These are phyloP conservation scores for Akanthomyces uredinophilus DNA, from an alignment of 2,329 filamentous ascomycete species.

Conservation along the genomic window DNA sequence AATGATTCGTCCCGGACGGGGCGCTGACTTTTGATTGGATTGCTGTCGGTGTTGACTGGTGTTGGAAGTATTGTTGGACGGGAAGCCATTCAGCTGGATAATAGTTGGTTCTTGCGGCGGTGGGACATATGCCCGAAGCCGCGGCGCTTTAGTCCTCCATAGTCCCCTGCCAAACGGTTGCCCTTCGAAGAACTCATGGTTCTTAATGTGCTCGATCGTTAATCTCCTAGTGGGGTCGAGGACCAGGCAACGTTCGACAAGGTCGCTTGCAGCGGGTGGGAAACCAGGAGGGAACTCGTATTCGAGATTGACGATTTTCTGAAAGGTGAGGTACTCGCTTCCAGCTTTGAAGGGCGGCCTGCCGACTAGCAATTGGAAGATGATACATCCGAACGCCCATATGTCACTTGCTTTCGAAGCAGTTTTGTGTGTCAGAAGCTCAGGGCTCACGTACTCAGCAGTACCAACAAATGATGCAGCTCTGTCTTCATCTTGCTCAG, in stretches of 20 bases:
- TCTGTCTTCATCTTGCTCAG: slow-evolving; percentile 57
- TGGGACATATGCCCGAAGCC: slow-evolving; percentile 77
- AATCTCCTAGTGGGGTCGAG: slow-evolving; percentile 79
- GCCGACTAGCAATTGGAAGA: slow-evolving; percentile 94
- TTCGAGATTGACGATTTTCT: slow-evolving; percentile 92
- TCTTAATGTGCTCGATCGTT: slow-evolving; percentile 93
- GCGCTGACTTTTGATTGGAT: slow-evolving; percentile 38
- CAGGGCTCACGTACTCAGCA: slow-evolving; percentile 95
- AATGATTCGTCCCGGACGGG: slow-evolving; percentile 73
- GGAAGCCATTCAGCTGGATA: slow-evolving; percentile 65
- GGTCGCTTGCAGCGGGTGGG: slow-evolving; percentile 75
- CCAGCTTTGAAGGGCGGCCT: slow-evolving; percentile 92
- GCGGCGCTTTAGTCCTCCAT: slow-evolving; percentile 86
- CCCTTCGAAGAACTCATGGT: slow-evolving; percentile 90
- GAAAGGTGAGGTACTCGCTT: slow-evolving; percentile 95
- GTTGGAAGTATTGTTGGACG: slow-evolving; percentile 25
- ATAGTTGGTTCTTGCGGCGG: slow-evolving; percentile 67
- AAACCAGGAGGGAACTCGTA: slow-evolving; percentile 92
- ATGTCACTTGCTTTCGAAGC: slow-evolving; percentile 96
- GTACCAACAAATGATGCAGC: slow-evolving; percentile 96
- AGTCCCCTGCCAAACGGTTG: slow-evolving; percentile 76
- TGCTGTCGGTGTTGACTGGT: slow-evolving; percentile 31
- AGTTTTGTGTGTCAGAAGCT: slow-evolving; percentile 93
- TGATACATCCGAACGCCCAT: slow-evolving; percentile 97
- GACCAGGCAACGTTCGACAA: slow-evolving; percentile 86